Evolutionary conservation across 1,139 yeast species (phyloP), one percentile per base, ranked within the genome.

Genomic region (Diutina neorugosa): DNA sequence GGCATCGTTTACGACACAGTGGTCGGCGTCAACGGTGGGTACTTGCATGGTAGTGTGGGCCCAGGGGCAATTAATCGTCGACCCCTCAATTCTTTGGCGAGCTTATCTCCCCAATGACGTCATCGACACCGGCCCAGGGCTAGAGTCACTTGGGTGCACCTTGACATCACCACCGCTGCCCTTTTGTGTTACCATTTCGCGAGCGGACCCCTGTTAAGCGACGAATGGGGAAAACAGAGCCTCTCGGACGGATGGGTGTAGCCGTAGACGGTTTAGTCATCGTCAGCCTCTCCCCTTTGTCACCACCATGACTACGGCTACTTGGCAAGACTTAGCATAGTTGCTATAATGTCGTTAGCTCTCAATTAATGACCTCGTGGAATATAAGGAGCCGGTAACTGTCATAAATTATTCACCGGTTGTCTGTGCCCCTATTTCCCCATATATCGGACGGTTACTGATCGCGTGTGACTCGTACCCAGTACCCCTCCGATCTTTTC

Each of bases 1-100:
- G n/a, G 52, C 44, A 55, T 69, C 73, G 1, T 75, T 76, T 41
- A 64, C 70, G 3, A 55, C 55, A 1, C 76, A 66, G 51, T 62
- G 55, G 34, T 55, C 59, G 49, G 59, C 57, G 9, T 31, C 37
- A n/a, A 31, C 37, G n/a, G 12, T n/a, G 37, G 37, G 37, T n/a
- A 31, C 37, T 31, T 31, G 37, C 37, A 31, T 31, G 16, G n/a
- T 31, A 6, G 12, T n/a, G n/a, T n/a, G n/a, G n/a, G n/a, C n/a
- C n/a, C n/a, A n/a, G n/a, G n/a, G n/a, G n/a, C n/a, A n/a, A n/a
- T n/a, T n/a, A n/a, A n/a, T n/a, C n/a, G n/a, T n/a, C n/a, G n/a
- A n/a, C n/a, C n/a, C n/a, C n/a, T n/a, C n/a, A n/a, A n/a, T n/a
- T n/a, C n/a, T n/a, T n/a, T n/a, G n/a, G n/a, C n/a, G n/a, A n/a